These are phyloP conservation scores for Termitomyces sp. DNA, from an alignment of 768 basidiomycete species.

Conservation along the genomic window DNA sequence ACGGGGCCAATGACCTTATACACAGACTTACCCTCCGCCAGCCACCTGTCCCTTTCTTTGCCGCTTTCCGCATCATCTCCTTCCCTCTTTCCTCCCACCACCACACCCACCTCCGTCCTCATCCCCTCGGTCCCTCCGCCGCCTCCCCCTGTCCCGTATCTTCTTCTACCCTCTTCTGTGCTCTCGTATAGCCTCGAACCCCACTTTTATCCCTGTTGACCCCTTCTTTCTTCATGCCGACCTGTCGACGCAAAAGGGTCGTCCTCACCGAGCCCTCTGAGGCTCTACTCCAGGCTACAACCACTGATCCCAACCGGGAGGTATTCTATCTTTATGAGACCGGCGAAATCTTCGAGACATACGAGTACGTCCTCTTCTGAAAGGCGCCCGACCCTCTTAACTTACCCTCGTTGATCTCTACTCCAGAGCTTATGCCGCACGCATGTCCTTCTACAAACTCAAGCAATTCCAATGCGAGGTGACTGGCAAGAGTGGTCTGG, in stretches of 20 bases:
- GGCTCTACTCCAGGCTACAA: constrained; percentile 60
- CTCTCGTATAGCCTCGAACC: constrained; percentile 14
- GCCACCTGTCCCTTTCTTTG: constrained; percentile 64
- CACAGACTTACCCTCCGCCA: constrained; percentile 52
- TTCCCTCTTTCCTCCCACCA: constrained; percentile 30
- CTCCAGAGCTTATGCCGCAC: constrained; percentile 72
- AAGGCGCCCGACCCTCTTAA: constrained; percentile 22
- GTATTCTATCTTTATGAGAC: constrained; percentile 94
- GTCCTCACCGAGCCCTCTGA: constrained; percentile 81
- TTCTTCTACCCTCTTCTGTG: constrained; percentile 13
- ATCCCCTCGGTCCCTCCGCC: constrained; percentile 7
- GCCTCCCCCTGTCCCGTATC: constrained; percentile 11
- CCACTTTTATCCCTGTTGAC: constrained; percentile 18
- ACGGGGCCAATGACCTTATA: constrained; percentile 20
- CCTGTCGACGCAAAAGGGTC: constrained; percentile 87
- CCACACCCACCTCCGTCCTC: constrained; percentile 18
- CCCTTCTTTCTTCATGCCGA: constrained; percentile 56
- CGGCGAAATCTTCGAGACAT: constrained; percentile 95
- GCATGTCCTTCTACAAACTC: constrained; percentile 92
- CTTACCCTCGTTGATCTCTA: constrained; percentile 13
- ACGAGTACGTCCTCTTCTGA: constrained; percentile 67
- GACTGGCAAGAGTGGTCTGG: constrained; percentile 88
- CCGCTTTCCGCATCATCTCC: constrained; percentile 51
- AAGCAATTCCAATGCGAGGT: constrained; percentile 98
- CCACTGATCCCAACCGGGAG: constrained; percentile 62